Evolutionary conservation across 2,329 filamentous ascomycete genomes (phyloP).

Genomic region (Fusarium anguioides): DNA sequence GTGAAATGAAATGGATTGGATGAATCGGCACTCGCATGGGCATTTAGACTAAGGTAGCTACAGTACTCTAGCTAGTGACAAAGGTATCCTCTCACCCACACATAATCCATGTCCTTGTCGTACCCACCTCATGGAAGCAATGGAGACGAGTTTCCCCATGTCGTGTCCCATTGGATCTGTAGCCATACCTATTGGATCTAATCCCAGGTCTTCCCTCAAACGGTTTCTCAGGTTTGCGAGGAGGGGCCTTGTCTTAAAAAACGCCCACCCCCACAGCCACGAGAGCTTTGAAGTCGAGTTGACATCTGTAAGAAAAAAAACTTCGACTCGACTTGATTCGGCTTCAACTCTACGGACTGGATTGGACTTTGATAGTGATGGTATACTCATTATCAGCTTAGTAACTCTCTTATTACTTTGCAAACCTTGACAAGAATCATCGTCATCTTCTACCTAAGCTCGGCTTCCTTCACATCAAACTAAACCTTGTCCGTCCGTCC

Average conservation of each 20-base stretch:
- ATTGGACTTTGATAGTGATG: no score
- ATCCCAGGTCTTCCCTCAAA: constrained; percentile 31
- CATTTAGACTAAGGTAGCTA: no score
- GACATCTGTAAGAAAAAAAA: constrained; percentile 15
- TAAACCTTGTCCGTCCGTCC: constrained; percentile 42
- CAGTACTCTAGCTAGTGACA: no score
- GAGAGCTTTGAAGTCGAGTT: constrained; percentile 6
- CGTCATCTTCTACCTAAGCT: constrained; percentile 26
- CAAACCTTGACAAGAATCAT: constrained; percentile 3
- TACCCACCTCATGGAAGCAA: constrained; percentile 35
- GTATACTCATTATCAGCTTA: background rate
- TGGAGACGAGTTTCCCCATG: constrained; percentile 28
- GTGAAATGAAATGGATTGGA: constrained; percentile 8
- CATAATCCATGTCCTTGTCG: background rate
- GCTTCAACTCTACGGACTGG: constrained; percentile 7
- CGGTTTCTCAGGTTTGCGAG: constrained; percentile 38
- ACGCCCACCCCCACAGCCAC: constrained; percentile 34
- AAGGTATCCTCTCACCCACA: constrained; percentile 15
- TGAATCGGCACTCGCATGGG: constrained; percentile 9
- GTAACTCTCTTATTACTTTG: background rate
- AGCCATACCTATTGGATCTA: constrained; percentile 13
- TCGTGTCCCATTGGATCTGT: constrained; percentile 24
- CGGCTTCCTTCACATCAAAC: constrained; percentile 23
- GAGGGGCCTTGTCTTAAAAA: constrained; percentile 37
- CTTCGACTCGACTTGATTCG: constrained; percentile 1